Percentiles rank a stretch among this genome's conserved stretches.
Evolutionary conservation across 129 eudicot species (phyloP).

Genomic region (Flaveria linearis): DNA sequence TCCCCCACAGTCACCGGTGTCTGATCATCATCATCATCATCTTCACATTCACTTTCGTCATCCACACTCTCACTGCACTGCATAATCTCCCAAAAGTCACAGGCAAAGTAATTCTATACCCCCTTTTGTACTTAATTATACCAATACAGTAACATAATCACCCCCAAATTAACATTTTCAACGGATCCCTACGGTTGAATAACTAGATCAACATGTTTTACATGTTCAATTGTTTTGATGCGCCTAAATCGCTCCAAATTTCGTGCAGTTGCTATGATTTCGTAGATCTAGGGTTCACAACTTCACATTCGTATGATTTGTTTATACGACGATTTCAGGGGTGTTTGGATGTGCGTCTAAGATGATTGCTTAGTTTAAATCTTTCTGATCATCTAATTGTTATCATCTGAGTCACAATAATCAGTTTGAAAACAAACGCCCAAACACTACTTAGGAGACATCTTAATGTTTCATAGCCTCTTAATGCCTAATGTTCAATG

Average conservation of each 20-base stretch:
- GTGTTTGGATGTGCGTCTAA: too few relatives aligned
- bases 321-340: background rate
- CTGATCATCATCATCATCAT: background rate
- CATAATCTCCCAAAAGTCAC: constrained; percentile 11
- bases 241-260: background rate
- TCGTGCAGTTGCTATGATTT: background rate
- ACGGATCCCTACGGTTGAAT: constrained; percentile 1
- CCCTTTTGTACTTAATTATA: background rate
- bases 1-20: background rate
- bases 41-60: background rate
- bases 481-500: too few relatives aligned
- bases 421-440: background rate
- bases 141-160: background rate
- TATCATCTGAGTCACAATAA: background rate
- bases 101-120: constrained; percentile 20
- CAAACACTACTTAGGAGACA: too few relatives aligned
- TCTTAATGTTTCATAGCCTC: too few relatives aligned
- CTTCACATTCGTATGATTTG: background rate
- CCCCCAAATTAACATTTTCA: background rate
- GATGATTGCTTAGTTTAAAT: background rate
- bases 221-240: background rate
- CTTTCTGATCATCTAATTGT: background rate
- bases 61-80: background rate
- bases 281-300: constrained; percentile 22
- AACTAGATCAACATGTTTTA: background rate